Base-by-base conservation (phyloP, 371 early-diverging fungal genomes). In the Mortierella polycephala region DNA sequence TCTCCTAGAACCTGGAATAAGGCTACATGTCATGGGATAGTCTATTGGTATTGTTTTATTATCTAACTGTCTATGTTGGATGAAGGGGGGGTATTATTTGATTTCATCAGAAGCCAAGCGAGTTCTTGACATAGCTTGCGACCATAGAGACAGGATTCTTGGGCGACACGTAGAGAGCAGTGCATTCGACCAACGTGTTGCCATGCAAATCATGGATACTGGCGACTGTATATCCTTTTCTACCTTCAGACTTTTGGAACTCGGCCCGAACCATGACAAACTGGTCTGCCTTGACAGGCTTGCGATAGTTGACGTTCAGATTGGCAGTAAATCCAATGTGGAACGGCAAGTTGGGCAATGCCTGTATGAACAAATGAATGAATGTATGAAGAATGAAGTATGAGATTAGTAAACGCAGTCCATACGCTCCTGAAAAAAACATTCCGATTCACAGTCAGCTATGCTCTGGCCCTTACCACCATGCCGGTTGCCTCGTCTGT, bases 291-390 rank as follows among this genome's bases (percentile, higher is more conserved):
- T 82, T 81, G 62, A 89, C 91, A 3, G 94, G 93, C 18, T 76
- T 75, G 53, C 92, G 90, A 68, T 93, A 94, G 71, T 91, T 86
- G 47, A 94, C 76, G 62, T 90, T 90, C 56, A 94, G 81, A 71
- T 91, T 90, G 2, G 94, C 94, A 0, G 94, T 94, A 64, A 93
- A 88, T 10, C 91, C 94, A 23, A 89, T 82, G 51, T 85, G 86
- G 74, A 86, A 87, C 13, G 93, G 93, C 21, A 91, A 71, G 56
- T 77, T 81, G 10, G 87, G 87, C 10, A 89, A 60, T 7, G 89
- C 85, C 88, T 88, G 69, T 9, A 12, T 13, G 16, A 8, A 45
- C 9, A 12, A 21, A 52, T 30, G 37, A 46, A 20, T 47, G 44
- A 5, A 45, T n/a, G n/a, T n/a, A n/a, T n/a, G n/a, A n/a, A n/a